phyloP scores from a whole-genome alignment of 2,329 filamentous ascomycete species.

The Fusarium domesticum region DNA sequence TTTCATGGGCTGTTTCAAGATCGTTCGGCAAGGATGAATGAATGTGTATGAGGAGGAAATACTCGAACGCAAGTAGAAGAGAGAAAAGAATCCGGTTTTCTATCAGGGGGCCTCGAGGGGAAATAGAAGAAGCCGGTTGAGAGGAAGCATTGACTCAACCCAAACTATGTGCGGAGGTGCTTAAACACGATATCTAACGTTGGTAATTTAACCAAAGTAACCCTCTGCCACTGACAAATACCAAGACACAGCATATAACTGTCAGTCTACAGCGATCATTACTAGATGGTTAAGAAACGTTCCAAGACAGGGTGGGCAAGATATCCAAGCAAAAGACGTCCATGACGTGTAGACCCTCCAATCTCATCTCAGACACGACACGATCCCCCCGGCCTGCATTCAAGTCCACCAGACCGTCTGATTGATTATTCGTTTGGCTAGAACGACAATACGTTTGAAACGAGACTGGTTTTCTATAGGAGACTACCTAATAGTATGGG shows the following conservation, averaged over 20 bases:
- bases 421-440: too few relatives aligned
- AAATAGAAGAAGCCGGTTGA: too few relatives aligned
- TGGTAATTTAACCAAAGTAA: too few relatives aligned
- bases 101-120: too few relatives aligned
- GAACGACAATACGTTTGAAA: too few relatives aligned
- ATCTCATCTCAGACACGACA: background rate
- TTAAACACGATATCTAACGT: too few relatives aligned
- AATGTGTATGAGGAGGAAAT: conserved; percentile 2
- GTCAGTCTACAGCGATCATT: background rate
- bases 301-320: conserved; percentile 1
- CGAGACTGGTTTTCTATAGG: too few relatives aligned
- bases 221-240: background rate
- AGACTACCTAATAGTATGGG: too few relatives aligned
- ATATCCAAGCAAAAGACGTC: background rate
- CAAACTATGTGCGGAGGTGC: too few relatives aligned
- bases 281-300: background rate
- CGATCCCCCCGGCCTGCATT: background rate
- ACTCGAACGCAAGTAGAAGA: background rate
- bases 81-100: too few relatives aligned
- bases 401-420: too few relatives aligned
- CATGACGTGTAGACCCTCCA: conserved; percentile 1
- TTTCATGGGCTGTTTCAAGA: conserved; percentile 2
- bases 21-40: conserved; percentile 3
- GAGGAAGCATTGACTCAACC: too few relatives aligned
- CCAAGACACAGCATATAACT: background rate